Base-by-base conservation (phyloP, 2,329 filamentous ascomycete species). In the Aspergillus tubingensis region DNA sequence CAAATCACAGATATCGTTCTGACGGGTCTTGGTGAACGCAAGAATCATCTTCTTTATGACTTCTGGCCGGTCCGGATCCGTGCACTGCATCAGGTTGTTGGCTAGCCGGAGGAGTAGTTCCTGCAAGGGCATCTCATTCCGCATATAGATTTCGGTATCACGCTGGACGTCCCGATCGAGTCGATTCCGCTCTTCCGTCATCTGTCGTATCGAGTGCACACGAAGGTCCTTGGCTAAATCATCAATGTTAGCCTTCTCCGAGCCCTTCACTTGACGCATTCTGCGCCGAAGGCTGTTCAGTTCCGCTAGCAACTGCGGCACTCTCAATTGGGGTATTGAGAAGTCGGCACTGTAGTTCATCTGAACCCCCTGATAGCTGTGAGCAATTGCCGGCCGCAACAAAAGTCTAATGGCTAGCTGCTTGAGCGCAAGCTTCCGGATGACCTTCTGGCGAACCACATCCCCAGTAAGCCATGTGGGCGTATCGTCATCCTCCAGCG, bases 1-100 rank as follows among this genome's bases (percentile, higher is more conserved):
- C 65, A 79, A 60, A 15, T 76, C 74, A 8, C 72, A 72, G 15
- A 79, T 55, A 56, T 79, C 77, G 59, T 78, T 77, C 58, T 79
- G 74, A 19, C 71, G 73, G 11, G 70, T 68, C 52, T 72, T 73
- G 47, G 68, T 72, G 64, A 79, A 79, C 15, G 74, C 67, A n/a
- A 70, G 63, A 17, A 79, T 72, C 63, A 79, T 71, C 15, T 69
- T 55, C 38, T 70, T 69, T 56, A 78, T 69, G 2, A 70, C 67
- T 17, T 62, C 64, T 2, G 75, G 70, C 13, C 74, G 71, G 60
- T 79, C 71, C 1, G 77, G 77, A 39, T 78, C 74, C 32, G 68
- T 65, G 2, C 72, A 72, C 13, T 70, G 65, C 19, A 77, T 53
- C 3, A 79, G 65, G 47, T 77, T 76, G 54, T 70, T 69, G 5